phyloP scores from a whole-genome alignment of 257 asterid genomes.

The Paraleonurus japonicus region DNA sequence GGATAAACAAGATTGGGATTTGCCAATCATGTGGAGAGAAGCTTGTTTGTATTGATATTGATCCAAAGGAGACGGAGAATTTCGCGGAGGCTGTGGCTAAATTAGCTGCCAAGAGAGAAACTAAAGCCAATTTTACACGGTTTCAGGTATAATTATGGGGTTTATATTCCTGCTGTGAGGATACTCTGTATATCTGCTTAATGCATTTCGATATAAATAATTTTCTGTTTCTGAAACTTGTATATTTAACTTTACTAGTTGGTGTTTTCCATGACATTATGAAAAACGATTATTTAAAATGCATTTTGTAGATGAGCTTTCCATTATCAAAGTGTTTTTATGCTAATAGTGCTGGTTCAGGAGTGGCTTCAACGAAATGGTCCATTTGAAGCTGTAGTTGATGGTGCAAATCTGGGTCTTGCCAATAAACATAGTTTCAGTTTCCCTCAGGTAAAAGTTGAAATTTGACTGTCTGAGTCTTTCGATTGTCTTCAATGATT shows the following conservation, averaged over 20 bases:
- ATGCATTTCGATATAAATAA: background rate
- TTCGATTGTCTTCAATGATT: conserved; percentile 9
- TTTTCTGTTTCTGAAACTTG: conserved; percentile 2
- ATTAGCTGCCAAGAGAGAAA: conserved; percentile 70
- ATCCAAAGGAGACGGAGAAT: conserved; percentile 81
- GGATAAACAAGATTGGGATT: conserved; percentile 55
- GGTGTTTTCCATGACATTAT: background rate
- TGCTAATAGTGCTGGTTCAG: conserved; percentile 44
- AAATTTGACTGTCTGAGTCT: conserved; percentile 2
- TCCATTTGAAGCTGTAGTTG: conserved; percentile 91
- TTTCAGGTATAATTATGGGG: conserved; percentile 66
- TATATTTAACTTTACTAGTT: background rate
- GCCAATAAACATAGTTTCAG: conserved; percentile 44
- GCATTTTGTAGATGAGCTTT: background rate
- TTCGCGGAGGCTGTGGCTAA: conserved; percentile 66
- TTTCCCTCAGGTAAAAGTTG: conserved; percentile 55
- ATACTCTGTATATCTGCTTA: background rate
- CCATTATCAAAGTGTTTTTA: conserved; percentile 12
- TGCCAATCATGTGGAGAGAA: conserved; percentile 79
- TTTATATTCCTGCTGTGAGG: background rate
- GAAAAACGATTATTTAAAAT: background rate
- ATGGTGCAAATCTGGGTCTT: conserved; percentile 82
- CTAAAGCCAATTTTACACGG: conserved; percentile 48
- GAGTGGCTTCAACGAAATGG: conserved; percentile 84
- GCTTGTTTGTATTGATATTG: conserved; percentile 88